Evolutionary conservation across 768 basidiomycete genomes (phyloP).

Genomic region (Saitozyma podzolica): DNA sequence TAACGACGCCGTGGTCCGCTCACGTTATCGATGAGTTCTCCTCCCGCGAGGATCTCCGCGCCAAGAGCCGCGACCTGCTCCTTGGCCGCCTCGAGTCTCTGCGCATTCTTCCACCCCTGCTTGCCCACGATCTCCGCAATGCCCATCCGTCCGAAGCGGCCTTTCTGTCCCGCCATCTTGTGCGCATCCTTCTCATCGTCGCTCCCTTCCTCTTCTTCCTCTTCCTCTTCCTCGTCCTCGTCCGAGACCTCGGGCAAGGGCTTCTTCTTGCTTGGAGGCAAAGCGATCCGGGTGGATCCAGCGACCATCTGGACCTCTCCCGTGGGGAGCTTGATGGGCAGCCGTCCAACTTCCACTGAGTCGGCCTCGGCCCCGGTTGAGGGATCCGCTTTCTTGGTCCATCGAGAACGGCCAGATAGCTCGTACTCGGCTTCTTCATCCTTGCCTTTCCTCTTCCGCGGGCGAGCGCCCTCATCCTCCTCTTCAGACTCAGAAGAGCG

Average conservation of each 20-base stretch:
- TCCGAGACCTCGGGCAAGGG: conserved; percentile 17
- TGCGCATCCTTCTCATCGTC: conserved; percentile 41
- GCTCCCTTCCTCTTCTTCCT: conserved; percentile 34
- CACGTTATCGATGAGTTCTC: conserved; percentile 79
- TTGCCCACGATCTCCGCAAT: conserved; percentile 46
- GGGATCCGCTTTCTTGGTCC: conserved; percentile 18
- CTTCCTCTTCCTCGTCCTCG: conserved; percentile 33
- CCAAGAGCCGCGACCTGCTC: conserved; percentile 92
- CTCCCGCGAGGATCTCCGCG: conserved; percentile 90
- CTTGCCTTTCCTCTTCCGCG: conserved; percentile 26
- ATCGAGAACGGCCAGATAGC: conserved; percentile 57
- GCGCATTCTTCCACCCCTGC: conserved; percentile 53
- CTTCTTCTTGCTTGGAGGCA: conserved; percentile 43
- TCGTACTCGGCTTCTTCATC: conserved; percentile 55
- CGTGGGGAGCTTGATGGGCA: conserved; percentile 83
- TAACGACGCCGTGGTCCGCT: conserved; percentile 43
- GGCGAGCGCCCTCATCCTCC: conserved; percentile 67
- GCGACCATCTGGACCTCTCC: conserved; percentile 66
- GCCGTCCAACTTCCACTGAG: conserved; percentile 49
- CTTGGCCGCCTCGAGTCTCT: conserved; percentile 70
- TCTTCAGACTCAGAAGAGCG: conserved; percentile 56
- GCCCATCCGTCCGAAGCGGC: conserved; percentile 49
- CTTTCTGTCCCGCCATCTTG: conserved; percentile 43
- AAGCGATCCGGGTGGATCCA: conserved; percentile 46
- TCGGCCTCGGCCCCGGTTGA: conserved; percentile 19